Base-by-base conservation (phyloP, 2,329 filamentous ascomycete genomes). In the Penicillium brevicompactum region DNA sequence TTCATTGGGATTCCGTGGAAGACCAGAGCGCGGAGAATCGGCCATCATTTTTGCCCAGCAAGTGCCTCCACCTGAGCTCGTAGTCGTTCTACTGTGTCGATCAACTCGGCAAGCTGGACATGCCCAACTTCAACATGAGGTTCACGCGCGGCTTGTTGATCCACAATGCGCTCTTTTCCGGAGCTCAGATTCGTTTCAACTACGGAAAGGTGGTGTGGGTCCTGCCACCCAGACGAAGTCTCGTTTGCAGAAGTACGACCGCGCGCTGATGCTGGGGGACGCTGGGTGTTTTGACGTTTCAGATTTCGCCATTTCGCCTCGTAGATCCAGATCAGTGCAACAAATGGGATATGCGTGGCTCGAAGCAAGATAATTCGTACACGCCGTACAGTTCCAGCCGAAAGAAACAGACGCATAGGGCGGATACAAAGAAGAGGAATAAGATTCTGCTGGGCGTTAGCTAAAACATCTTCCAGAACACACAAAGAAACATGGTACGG, bases 351-450 rank as follows among this genome's bases (percentile, higher is more conserved):
- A 70, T 87, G 84, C 2, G 83, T 85, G 47, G 78, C 78, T 67
- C 83, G 84, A 55, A 87, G 78, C 44, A 86, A 68, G 41, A 84
- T 66, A 56, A 87, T 86, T 45, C 84, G 80, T 53, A 81, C 78
- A 31, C 76, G 77, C 48, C 84, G 78, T 53, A 85, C 74, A 52
- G 75, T 71, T 59, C 81, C 81, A 42, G 82, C 77, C n/a, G 83
- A 77, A 38, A 86, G 58, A 48, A 84, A 72, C 50, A 86, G 75
- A 65, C 84, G 76, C 61, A 87, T 73, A 27, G 84, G 84, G 49
- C 84, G 81, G 56, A 86, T 76, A 60, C 75, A 73, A 24, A 84
- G 68, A 40, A 86, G 74, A 18, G 84, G 81, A 49, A 87, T 80
- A 47, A 87, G 75, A 64, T 87, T 87, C 82, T 85, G 62, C 55